These are phyloP conservation scores for Pochonia chlamydosporia DNA, from an alignment of 2,329 filamentous ascomycete genomes.

Conservation along the genomic window DNA sequence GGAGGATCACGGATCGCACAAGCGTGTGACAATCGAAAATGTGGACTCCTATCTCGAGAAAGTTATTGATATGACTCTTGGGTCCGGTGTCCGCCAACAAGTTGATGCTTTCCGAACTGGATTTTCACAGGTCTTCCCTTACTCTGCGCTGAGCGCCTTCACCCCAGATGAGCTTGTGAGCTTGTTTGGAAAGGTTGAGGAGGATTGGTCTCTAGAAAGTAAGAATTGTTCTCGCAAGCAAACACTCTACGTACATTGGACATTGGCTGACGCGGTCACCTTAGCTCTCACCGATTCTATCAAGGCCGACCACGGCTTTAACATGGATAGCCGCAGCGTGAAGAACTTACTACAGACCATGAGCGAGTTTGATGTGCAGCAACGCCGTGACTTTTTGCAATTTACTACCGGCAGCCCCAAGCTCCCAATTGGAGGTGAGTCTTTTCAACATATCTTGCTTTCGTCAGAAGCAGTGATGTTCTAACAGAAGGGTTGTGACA, in stretches of 20 bases:
- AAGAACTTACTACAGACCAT: conserved; percentile 90
- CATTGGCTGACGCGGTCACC: neutral
- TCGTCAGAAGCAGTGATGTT: neutral
- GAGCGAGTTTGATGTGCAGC: conserved; percentile 70
- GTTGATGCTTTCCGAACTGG: conserved; percentile 86
- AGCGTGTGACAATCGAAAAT: conserved; percentile 79
- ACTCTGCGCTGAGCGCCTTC: conserved; percentile 85
- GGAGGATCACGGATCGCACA: conserved; percentile 65
- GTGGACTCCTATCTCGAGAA: conserved; percentile 83
- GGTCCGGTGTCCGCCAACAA: conserved; percentile 80
- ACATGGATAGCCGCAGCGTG: conserved; percentile 95
- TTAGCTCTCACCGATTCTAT: conserved; percentile 92
- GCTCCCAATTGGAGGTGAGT: conserved; percentile 90
- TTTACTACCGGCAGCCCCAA: conserved; percentile 98
- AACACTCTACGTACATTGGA: neutral
- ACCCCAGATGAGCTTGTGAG: conserved; percentile 93
- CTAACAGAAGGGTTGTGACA: conserved; percentile 28
- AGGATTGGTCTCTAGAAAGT: conserved; percentile 98
- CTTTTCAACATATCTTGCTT: neutral
- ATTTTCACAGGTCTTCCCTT: conserved; percentile 95
- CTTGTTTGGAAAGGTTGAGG: conserved; percentile 85
- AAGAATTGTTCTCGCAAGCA: conserved; percentile 39
- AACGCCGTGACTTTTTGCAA: conserved; percentile 90
- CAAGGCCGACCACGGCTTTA: conserved; percentile 97
- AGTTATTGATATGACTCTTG: conserved; percentile 87